A percentile compares a stretch with the other conserved stretches of the same genome.
phyloP scores from a whole-genome alignment of 2,329 filamentous ascomycete genomes.

The Didymellaceae sp. region DNA sequence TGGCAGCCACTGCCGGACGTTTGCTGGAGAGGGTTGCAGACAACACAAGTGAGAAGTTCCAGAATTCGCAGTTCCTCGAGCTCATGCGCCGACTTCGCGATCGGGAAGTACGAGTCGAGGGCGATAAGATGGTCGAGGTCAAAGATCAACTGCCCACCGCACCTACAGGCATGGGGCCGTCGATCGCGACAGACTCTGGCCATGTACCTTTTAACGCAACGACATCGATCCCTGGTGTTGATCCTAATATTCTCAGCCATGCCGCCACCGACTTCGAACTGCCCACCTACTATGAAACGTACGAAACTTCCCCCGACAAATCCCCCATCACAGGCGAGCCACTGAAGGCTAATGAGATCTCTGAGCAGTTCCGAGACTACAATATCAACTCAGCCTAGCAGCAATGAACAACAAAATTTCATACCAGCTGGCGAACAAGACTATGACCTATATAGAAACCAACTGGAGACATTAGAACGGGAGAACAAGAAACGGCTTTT shows the following conservation, averaged over 20 bases:
- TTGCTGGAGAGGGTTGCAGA: constrained; percentile 72
- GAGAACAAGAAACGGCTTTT: too few relatives aligned
- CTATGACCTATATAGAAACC: constrained; percentile 33
- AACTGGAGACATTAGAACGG: constrained; percentile 30
- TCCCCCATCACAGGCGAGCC: constrained; percentile 21
- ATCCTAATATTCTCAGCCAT: constrained; percentile 38
- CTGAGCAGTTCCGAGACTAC: constrained; percentile 40
- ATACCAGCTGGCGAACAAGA: constrained; percentile 42
- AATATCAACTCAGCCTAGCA: constrained; percentile 31
- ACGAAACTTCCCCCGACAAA: constrained; percentile 14
- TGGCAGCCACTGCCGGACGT: constrained; percentile 73
- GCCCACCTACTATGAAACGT: constrained; percentile 35
- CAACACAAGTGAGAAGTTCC: constrained; percentile 76
- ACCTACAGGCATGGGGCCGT: background rate
- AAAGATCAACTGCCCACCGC: constrained; percentile 26
- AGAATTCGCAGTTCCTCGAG: constrained; percentile 75
- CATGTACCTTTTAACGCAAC: constrained; percentile 4
- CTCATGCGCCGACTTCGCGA: constrained; percentile 79
- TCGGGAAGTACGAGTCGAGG: constrained; percentile 73
- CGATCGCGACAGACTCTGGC: background rate
- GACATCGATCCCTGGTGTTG: constrained; percentile 32
- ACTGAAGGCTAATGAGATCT: constrained; percentile 37
- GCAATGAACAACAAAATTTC: constrained; percentile 12
- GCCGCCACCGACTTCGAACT: constrained; percentile 40
- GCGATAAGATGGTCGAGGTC: constrained; percentile 69